Conservation (phyloP, 768 basidiomycete genomes). For the Mycena maculata region DNA sequence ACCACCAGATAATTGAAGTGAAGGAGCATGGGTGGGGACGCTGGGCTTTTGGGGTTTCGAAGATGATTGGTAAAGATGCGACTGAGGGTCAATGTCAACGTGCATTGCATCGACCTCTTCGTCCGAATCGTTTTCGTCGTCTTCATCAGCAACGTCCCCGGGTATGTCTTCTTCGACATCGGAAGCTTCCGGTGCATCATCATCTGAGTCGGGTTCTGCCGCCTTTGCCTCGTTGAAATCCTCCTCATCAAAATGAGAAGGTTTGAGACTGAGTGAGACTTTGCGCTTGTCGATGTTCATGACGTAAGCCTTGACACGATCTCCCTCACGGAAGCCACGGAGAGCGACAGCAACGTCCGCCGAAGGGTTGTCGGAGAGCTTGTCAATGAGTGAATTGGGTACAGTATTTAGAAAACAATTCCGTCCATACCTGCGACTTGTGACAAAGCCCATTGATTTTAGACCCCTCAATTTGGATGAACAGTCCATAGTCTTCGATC, state of each 20-base stretch:
- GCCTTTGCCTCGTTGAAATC: conserved; percentile 61
- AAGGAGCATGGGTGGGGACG: conserved; percentile 40
- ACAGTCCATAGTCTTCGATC: conserved; percentile 92
- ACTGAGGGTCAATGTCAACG: conserved; percentile 54
- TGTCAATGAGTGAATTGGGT: conserved; percentile 2
- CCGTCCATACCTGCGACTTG: conserved; percentile 80
- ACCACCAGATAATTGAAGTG: conserved; percentile 67
- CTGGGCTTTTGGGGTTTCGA: conserved; percentile 27
- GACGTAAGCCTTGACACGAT: conserved; percentile 85
- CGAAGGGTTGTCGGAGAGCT: conserved; percentile 91
- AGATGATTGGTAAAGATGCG: conserved; percentile 39
- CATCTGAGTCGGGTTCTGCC: conserved; percentile 21
- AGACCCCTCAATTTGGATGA: conserved; percentile 88
- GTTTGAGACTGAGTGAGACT: conserved; percentile 89
- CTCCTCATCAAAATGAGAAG: conserved; percentile 83
- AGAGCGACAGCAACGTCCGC: conserved; percentile 84
- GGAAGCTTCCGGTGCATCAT: conserved; percentile 45
- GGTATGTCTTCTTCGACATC: conserved; percentile 35
- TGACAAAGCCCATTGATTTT: conserved; percentile 93
- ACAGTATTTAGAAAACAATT: conserved; percentile 6
- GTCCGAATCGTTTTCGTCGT: conserved; percentile 46
- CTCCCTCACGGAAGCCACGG: conserved; percentile 86
- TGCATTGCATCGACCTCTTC: conserved; percentile 57
- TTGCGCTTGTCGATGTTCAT: conserved; percentile 79
- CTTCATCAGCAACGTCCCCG: conserved; percentile 40